These are phyloP conservation scores for Plasmodium reichenowi DNA, from an alignment of 169 alveolate genomes.

Conservation along the genomic window DNA sequence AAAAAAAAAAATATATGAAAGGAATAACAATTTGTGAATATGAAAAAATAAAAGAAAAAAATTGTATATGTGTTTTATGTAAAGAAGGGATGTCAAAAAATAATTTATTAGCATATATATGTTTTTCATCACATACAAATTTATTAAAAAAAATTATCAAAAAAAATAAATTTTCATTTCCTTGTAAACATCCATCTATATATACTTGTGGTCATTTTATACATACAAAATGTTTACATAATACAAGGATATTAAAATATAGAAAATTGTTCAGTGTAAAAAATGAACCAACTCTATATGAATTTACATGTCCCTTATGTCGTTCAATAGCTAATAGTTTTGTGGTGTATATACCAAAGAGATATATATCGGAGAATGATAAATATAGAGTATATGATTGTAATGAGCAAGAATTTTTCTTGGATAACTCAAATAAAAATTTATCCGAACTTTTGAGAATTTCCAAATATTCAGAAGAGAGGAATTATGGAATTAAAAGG, in stretches of 20 bases:
- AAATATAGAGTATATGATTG: slow-evolving; percentile 34
- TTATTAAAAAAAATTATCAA: slow-evolving; percentile 54
- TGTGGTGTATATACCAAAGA: slow-evolving; percentile 57
- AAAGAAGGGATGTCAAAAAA: slow-evolving; percentile 66
- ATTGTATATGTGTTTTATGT: slow-evolving; percentile 71
- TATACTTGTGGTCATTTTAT: slow-evolving; percentile 69
- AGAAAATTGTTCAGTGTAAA: slow-evolving; percentile 22
- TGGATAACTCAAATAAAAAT: slow-evolving; percentile 48
- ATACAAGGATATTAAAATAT: slow-evolving; percentile 27
- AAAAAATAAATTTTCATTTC: slow-evolving; percentile 68
- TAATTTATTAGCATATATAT: slow-evolving; percentile 56
- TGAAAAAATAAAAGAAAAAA: slow-evolving; percentile 52
- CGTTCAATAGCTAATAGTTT: slow-evolving; percentile 67
- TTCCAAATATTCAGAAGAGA: background rate
- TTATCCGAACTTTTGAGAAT: slow-evolving; percentile 20
- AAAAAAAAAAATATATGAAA: background rate
- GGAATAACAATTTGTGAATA: slow-evolving; percentile 23
- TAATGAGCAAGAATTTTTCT: slow-evolving; percentile 17
- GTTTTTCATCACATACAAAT: slow-evolving; percentile 62
- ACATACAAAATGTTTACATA: slow-evolving; percentile 62
- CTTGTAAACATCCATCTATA: slow-evolving; percentile 60
- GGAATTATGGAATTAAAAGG: too few species aligned
- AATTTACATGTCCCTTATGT: slow-evolving; percentile 61
- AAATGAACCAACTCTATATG: slow-evolving; percentile 39
- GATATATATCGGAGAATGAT: slow-evolving; percentile 39